These are phyloP conservation scores for Globisporangium carolinianum DNA, from an alignment of 352 stramenopile species.

Conservation along the genomic window DNA sequence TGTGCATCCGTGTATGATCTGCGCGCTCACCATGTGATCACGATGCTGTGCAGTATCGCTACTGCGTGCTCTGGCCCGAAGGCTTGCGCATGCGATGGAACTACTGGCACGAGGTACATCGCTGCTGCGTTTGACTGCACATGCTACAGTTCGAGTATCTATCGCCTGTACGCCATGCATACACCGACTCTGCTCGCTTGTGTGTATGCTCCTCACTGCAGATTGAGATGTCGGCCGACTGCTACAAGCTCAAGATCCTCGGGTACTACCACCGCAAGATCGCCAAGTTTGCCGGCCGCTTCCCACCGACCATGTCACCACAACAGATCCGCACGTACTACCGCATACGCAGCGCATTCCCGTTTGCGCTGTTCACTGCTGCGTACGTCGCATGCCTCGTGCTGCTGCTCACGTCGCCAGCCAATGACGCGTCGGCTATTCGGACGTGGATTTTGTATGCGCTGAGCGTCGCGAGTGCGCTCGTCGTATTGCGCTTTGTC, in stretches of 20 bases:
- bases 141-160: background rate
- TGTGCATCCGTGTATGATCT: background rate
- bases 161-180: too few species aligned
- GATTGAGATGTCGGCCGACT: constrained; percentile 64
- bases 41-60: constrained; percentile 39
- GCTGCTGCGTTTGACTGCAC: too few species aligned
- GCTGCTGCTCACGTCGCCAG: constrained; percentile 30
- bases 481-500: constrained; percentile 59
- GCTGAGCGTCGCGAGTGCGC: constrained; percentile 41
- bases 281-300: constrained; percentile 55
- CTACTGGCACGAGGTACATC: constrained; percentile 63
- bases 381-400: constrained; percentile 32
- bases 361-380: constrained; percentile 36
- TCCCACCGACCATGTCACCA: constrained; percentile 36
- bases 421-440: constrained; percentile 21
- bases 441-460: constrained; percentile 54
- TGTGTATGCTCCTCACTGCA: constrained; percentile 8
- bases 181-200: too few species aligned
- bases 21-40: too few species aligned
- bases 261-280: constrained; percentile 85
- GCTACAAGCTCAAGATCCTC: constrained; percentile 74
- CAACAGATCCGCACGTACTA: constrained; percentile 52
- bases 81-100: constrained; percentile 52
- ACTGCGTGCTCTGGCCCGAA: constrained; percentile 67
- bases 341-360: constrained; percentile 26